A percentile compares a stretch with the other conserved stretches of the same genome.
Conservation (phyloP, 345 rosid genomes). For the Populus euphratica region DNA sequence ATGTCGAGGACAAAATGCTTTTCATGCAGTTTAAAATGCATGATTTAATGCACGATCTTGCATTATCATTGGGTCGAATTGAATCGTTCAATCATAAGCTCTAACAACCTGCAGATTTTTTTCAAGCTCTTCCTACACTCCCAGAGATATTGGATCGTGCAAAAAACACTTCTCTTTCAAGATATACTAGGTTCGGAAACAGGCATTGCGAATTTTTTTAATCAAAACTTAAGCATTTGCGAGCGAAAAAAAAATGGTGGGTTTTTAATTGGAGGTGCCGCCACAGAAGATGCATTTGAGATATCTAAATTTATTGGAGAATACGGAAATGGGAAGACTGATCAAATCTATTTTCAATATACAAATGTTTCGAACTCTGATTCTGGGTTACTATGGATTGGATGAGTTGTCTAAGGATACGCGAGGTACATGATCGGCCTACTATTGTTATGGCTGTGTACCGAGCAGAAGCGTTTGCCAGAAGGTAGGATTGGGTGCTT, state of each 20-base stretch:
- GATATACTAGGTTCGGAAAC: not conserved
- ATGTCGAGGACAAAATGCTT: not conserved
- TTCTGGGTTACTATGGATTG: not conserved
- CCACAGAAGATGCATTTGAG: slow-evolving; percentile 26
- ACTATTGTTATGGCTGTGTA: slow-evolving; percentile 15
- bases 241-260: slow-evolving; percentile 5
- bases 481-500: slow-evolving; percentile 18
- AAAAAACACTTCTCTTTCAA: slow-evolving; percentile 18
- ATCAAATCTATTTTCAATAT: slow-evolving; percentile 27
- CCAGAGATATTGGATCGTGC: not conserved
- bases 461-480: slow-evolving; percentile 15
- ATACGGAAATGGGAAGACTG: slow-evolving; percentile 6
- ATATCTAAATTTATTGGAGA: slow-evolving; percentile 11
- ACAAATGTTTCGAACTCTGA: slow-evolving; percentile 20
- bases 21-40: not conserved
- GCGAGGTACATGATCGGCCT: slow-evolving; percentile 20
- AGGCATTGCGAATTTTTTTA: slow-evolving; percentile 1
- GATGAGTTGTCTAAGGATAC: slow-evolving; percentile 23
- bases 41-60: slow-evolving; percentile 16
- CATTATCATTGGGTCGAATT: not conserved
- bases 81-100: not conserved
- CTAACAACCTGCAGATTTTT: not conserved
- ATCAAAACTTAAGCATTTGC: slow-evolving; percentile 9
- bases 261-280: slow-evolving; percentile 13
- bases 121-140: not conserved